Evolutionary conservation across 805 yeast species (phyloP).

Genomic region (Ogataea glucozyma): DNA sequence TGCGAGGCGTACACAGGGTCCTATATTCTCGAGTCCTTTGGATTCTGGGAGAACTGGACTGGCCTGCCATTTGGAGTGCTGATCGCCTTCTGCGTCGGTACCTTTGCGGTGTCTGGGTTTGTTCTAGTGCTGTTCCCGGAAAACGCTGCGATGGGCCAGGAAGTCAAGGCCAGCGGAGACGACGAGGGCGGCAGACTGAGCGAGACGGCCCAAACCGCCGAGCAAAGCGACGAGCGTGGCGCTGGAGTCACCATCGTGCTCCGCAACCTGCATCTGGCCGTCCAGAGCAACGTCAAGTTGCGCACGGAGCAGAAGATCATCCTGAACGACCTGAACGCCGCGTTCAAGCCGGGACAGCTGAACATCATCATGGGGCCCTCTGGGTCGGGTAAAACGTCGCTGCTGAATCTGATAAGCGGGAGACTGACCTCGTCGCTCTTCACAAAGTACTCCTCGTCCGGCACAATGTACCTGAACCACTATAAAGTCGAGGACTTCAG

Average conservation of each 20-base stretch:
- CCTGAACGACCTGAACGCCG: conserved; percentile 49
- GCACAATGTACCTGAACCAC: conserved; percentile 47
- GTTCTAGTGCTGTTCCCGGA: conserved; percentile 50
- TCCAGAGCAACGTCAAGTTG: conserved; percentile 21
- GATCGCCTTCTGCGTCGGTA: conserved; percentile 59
- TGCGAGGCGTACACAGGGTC: conserved; percentile 57
- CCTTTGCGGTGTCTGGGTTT: conserved; percentile 48
- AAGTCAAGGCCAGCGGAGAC: conserved; percentile 18
- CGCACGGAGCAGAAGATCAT: conserved; percentile 35
- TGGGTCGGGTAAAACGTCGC: conserved; percentile 75
- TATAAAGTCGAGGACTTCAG: conserved; percentile 24
- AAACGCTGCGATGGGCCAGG: conserved; percentile 52
- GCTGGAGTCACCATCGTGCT: conserved; percentile 20
- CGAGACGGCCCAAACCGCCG: background rate
- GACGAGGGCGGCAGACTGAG: conserved; percentile 18
- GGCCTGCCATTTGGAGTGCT: conserved; percentile 62
- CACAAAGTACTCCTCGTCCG: conserved; percentile 37
- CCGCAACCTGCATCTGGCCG: conserved; percentile 26
- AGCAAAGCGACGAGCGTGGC: background rate
- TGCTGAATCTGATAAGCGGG: conserved; percentile 63
- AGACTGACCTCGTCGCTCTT: conserved; percentile 43
- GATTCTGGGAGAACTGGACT: conserved; percentile 65
- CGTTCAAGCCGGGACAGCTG: conserved; percentile 54
- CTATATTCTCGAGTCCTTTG: conserved; percentile 54
- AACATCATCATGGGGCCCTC: conserved; percentile 83